Evolutionary conservation across 1,284 basidiomycete genomes (phyloP).

Genomic region (Fomitopsis pinicola): DNA sequence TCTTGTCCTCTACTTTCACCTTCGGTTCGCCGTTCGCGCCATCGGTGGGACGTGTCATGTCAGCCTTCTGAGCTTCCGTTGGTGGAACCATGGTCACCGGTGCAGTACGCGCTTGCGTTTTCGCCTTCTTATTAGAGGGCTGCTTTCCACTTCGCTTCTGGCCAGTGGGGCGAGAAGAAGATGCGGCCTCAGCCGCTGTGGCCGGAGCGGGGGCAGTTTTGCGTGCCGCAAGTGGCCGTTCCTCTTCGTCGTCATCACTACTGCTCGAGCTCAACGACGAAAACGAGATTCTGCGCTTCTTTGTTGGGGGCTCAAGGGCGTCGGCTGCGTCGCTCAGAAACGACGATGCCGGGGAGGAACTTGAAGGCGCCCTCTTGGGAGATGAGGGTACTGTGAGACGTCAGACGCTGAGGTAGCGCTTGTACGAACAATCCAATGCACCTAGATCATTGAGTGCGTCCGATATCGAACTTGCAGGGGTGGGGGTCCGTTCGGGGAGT

Average conservation of each 20-base stretch:
- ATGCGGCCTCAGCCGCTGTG: slow-evolving; percentile 10
- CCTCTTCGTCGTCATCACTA: slow-evolving; percentile 49
- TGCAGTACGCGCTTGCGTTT: slow-evolving; percentile 43
- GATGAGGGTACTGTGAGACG: slow-evolving; percentile 26
- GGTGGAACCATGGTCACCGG: slow-evolving; percentile 34
- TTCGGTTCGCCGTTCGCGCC: slow-evolving; percentile 46
- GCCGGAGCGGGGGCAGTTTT: slow-evolving; percentile 24
- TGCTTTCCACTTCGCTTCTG: slow-evolving; percentile 45
- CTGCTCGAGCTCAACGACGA: slow-evolving; percentile 31
- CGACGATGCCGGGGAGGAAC: slow-evolving; percentile 53
- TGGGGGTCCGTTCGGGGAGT: slow-evolving; percentile 35
- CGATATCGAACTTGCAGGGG: slow-evolving; percentile 38
- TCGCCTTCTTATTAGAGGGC: slow-evolving; percentile 53
- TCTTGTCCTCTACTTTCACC: slow-evolving; percentile 71
- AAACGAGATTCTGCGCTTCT: slow-evolving; percentile 30
- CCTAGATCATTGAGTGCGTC: slow-evolving; percentile 30
- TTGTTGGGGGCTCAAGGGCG: slow-evolving; percentile 30
- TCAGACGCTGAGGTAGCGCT: not conserved
- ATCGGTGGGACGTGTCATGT: slow-evolving; percentile 43
- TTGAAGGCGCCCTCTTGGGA: slow-evolving; percentile 30
- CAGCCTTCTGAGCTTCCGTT: slow-evolving; percentile 36
- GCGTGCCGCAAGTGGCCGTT: slow-evolving; percentile 58
- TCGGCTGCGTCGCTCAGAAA: slow-evolving; percentile 31
- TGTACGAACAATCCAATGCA: slow-evolving; percentile 16
- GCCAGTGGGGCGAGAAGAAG: slow-evolving; percentile 2